A percentile compares a stretch with the other conserved stretches of the same genome.
Conservation (phyloP, 169 alveolate species). For the Perkinsus olseni region DNA sequence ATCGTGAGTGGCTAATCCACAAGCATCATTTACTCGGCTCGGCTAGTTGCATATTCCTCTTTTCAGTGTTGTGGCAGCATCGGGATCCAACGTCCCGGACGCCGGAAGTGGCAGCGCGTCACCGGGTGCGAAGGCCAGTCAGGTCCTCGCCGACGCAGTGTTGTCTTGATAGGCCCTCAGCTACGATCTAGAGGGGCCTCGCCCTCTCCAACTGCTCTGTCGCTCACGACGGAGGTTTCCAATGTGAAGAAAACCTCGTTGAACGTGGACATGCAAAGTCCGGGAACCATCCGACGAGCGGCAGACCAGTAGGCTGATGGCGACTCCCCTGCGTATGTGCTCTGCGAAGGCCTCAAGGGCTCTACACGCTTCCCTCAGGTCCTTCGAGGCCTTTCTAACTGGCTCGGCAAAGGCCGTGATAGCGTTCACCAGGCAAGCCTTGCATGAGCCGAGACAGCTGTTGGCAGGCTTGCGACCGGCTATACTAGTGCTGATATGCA, state of each 20-base stretch:
- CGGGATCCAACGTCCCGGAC: not conserved
- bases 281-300: not conserved
- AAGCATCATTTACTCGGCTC: too few species aligned
- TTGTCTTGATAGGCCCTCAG: not conserved
- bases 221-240: not conserved
- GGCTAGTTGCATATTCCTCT: too few species aligned
- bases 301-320: not conserved
- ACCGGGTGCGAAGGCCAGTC: not conserved
- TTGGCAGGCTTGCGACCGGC: not conserved
- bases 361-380: not conserved
- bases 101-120: not conserved
- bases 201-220: not conserved
- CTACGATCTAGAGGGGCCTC: not conserved
- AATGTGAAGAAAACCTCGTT: not conserved
- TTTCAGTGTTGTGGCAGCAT: too few species aligned
- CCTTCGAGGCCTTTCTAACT: not conserved
- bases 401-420: not conserved
- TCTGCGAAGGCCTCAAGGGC: too few species aligned
- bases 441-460: not conserved
- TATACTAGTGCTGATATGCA: not conserved
- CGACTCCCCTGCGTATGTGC: not conserved
- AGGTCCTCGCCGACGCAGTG: not conserved
- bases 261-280: not conserved
- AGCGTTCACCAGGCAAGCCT: not conserved
- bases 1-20: too few species aligned